These are phyloP conservation scores for Bruguiera parviflora DNA, from an alignment of 345 rosid genomes.

Conservation along the genomic window DNA sequence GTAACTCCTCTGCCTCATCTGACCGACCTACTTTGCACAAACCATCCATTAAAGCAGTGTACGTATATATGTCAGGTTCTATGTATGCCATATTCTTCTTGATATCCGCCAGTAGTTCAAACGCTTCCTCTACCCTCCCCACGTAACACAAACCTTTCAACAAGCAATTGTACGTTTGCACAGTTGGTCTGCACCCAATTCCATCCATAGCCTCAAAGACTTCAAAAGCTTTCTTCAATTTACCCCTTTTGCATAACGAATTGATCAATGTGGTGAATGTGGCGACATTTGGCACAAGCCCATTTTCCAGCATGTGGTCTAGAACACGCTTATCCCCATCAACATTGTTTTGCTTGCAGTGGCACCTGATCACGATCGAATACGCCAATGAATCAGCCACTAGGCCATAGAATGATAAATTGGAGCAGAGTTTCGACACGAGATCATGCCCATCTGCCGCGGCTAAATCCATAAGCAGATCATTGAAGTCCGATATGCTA, in stretches of 20 bases:
- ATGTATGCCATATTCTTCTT: slow-evolving; percentile 32
- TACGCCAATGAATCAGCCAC: slow-evolving; percentile 42
- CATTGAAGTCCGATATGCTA: slow-evolving; percentile 34
- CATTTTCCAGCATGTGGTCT: slow-evolving; percentile 39
- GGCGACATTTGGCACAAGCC: slow-evolving; percentile 37
- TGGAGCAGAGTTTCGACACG: slow-evolving; percentile 32
- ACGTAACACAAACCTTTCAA: slow-evolving; percentile 64
- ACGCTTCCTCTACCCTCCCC: slow-evolving; percentile 64
- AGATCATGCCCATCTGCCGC: slow-evolving; percentile 31
- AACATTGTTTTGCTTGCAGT: slow-evolving; percentile 38
- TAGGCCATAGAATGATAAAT: slow-evolving; percentile 26
- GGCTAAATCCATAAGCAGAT: slow-evolving; percentile 37
- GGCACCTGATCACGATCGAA: slow-evolving; percentile 40
- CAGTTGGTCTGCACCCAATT: slow-evolving; percentile 33
- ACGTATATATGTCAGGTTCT: slow-evolving; percentile 54
- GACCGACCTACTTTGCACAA: slow-evolving; percentile 73
- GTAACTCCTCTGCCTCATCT: slow-evolving; percentile 58
- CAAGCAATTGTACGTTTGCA: slow-evolving; percentile 60
- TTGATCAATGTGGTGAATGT: slow-evolving; percentile 39
- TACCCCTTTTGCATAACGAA: slow-evolving; percentile 46
- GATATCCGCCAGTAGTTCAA: slow-evolving; percentile 37
- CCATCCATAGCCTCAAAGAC: slow-evolving; percentile 40
- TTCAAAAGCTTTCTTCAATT: slow-evolving; percentile 42
- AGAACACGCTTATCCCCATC: slow-evolving; percentile 39
- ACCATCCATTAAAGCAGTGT: slow-evolving; percentile 62